Percentiles rank a stretch among this genome's conserved stretches.
phyloP scores from a whole-genome alignment of 2,329 filamentous ascomycete genomes.

The Aspergillus awamori region DNA sequence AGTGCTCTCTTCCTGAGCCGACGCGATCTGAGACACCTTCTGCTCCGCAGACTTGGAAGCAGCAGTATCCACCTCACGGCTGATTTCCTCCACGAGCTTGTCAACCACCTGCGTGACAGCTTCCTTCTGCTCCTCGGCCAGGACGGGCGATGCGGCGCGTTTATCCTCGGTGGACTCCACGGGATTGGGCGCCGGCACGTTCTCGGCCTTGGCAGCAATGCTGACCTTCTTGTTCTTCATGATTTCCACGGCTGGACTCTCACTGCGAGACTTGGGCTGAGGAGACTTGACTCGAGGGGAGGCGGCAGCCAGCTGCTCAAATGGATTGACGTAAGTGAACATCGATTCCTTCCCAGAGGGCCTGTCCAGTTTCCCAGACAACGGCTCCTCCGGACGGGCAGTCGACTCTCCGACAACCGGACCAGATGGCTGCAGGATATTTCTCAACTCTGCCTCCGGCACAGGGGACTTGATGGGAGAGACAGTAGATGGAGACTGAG shows the following conservation, averaged over 20 bases:
- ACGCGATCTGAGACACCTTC: constrained; percentile 43
- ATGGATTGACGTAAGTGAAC: constrained; percentile 73
- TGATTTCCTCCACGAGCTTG: constrained; percentile 64
- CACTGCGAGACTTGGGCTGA: constrained; percentile 47
- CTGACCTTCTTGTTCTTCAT: constrained; percentile 28
- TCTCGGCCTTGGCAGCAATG: constrained; percentile 26
- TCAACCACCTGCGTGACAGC: constrained; percentile 72
- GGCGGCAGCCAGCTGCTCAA: constrained; percentile 68
- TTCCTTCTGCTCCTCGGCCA: constrained; percentile 54
- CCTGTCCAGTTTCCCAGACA: constrained; percentile 34
- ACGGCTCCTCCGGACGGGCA: constrained; percentile 19
- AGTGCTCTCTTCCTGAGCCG: constrained; percentile 39
- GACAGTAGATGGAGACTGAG: constrained; percentile 48
- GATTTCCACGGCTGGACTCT: constrained; percentile 43
- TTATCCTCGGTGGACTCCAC: constrained; percentile 17
- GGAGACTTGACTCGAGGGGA: constrained; percentile 64
- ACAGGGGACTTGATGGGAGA: constrained; percentile 37
- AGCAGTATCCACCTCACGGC: constrained; percentile 66
- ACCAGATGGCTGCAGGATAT: constrained; percentile 12
- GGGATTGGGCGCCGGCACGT: constrained; percentile 15
- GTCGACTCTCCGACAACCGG: constrained; percentile 20
- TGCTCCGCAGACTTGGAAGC: constrained; percentile 61
- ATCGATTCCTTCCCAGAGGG: constrained; percentile 48
- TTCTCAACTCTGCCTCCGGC: constrained; percentile 20
- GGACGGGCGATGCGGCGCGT: constrained; percentile 27